Evolutionary conservation across 1,139 yeast species (phyloP), one percentile per base, ranked within the genome.

Genomic region (Candida smagusa): DNA sequence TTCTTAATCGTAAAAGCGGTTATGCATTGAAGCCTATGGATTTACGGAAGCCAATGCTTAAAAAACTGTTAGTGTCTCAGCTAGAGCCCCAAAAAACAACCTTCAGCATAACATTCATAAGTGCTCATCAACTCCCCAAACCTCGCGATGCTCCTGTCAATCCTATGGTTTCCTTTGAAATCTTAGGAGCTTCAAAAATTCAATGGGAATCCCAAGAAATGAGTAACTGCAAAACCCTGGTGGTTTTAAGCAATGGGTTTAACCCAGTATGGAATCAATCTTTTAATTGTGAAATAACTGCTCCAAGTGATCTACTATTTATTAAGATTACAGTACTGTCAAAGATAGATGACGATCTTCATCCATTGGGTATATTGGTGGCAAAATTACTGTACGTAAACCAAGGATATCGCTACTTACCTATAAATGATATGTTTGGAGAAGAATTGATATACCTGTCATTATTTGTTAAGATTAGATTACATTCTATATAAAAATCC

Each of bases 41-140:
- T n/a, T 50, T 72, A 22, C 49, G 79, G 31, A 57, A 52, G 22
- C 72, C 74, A 4, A 43, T 62, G 2, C 28, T 61, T 9, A 66
- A 65, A 42, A 42, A 58, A 3, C 9, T 8, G 9, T 9, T 9
- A 24, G 12, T 24, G 12, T 48, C 57, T 5, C 50, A 54, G 38
- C 35, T 37, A 9, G 36, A 35, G 19, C 28, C 29, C 19, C 28
- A 36, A 6, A 34, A 37, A 27, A 44, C 46, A 0, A 36, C 38
- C 8, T 64, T 66, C 39, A 38, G 56, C 1, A 55, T 88, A 16
- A 69, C 68, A 11, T 64, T 92, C 3, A 72, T 92, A 1, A 85
- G 97, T 27, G 97, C 87, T 0, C 96, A 88, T 56, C 88, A 88
- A 53, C 65, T 90, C 13, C 95, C 95, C 2, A 77, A 81, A 39